These are phyloP conservation scores for Fraxinus angustifolia DNA, from an alignment of 305 asterid genomes.

Conservation along the genomic window DNA sequence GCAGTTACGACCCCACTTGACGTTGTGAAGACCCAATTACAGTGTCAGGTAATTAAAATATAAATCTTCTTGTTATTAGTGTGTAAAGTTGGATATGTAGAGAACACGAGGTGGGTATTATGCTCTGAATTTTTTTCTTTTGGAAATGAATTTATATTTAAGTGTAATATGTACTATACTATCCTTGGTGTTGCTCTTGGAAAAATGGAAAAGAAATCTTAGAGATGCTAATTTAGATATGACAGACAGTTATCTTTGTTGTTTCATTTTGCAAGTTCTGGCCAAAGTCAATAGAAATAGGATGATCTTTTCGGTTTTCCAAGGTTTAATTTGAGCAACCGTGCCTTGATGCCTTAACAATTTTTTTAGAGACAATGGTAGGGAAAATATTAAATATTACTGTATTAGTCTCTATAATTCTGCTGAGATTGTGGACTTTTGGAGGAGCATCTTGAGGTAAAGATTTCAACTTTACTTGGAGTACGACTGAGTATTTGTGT, in stretches of 20 bases:
- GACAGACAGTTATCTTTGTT: background rate
- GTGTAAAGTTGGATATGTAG: background rate
- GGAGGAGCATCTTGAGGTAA: background rate
- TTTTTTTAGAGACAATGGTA: background rate
- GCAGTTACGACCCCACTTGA: constrained; percentile 85
- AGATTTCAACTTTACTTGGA: background rate
- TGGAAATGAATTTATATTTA: background rate
- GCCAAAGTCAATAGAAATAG: background rate
- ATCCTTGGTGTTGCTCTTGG: background rate
- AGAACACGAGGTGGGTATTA: background rate
- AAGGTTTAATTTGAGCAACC: background rate
- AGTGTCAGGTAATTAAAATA: constrained; percentile 69
- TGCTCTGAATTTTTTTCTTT: background rate
- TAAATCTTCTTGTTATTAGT: background rate
- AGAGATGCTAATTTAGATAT: background rate
- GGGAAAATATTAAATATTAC: background rate
- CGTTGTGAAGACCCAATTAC: constrained; percentile 93
- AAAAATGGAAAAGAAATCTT: background rate
- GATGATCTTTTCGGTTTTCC: background rate
- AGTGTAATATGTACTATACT: background rate
- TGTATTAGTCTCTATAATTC: background rate
- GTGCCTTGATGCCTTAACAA: background rate
- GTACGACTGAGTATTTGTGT: background rate
- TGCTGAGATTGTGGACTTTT: background rate
- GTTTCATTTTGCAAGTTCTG: constrained; percentile 7